phyloP scores from a whole-genome alignment of 352 stramenopile species.

The Globisporangium heterothallicum region DNA sequence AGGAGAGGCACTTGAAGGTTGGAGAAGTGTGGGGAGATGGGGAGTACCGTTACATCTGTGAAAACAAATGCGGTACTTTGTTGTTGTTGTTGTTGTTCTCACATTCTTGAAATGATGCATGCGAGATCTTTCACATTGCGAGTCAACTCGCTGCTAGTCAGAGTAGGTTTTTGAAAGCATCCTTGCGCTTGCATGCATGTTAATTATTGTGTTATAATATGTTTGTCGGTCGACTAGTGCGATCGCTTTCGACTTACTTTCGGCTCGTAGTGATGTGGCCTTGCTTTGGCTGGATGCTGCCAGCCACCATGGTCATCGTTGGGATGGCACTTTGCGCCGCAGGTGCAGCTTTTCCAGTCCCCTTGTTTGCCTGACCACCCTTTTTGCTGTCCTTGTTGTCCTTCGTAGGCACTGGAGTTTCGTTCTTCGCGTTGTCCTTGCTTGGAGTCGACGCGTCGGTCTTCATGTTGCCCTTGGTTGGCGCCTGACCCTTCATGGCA shows the following conservation, averaged over 20 bases:
- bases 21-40: not conserved
- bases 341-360: not conserved
- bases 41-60: not conserved
- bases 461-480: conserved; percentile 3
- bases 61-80: not conserved
- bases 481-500: not conserved
- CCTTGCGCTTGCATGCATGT: no score
- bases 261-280: conserved; percentile 8
- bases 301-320: not conserved
- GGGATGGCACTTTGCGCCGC: conserved; percentile 1
- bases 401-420: not conserved
- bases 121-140: not conserved
- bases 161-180: not conserved
- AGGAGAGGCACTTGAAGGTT: not conserved
- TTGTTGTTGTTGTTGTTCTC: not conserved
- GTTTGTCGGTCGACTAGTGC: not conserved
- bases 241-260: conserved; percentile 2
- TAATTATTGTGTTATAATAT: not conserved
- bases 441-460: conserved; percentile 1
- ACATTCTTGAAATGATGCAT: not conserved
- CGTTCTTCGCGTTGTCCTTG: not conserved
- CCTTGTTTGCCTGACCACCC: conserved; percentile 1
- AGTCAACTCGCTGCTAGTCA: no score
- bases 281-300: conserved; percentile 4
- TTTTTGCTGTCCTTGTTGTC: conserved; percentile 7